Base-by-base conservation (phyloP, 192 early-diverging fungal species). In the Coemansia furcata region DNA sequence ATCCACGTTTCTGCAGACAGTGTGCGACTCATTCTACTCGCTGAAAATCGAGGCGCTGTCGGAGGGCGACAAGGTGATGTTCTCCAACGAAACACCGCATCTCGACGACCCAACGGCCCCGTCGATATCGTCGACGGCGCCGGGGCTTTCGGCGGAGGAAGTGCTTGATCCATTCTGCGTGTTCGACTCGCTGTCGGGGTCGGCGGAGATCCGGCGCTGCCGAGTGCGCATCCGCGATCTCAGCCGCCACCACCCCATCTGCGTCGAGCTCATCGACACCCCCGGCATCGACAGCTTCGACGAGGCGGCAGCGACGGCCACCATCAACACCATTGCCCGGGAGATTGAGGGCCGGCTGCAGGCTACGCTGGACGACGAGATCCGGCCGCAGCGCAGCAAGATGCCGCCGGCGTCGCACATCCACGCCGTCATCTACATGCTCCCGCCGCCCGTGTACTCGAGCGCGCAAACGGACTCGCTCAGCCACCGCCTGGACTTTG, bases 1-100 rank as follows among this genome's bases (percentile, higher is more conserved):
- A 62, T 93, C 92, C 1, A 89, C 87, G 8, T 77, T 93, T 36
- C 64, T 93, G 4, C 92, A 93, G 65, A 86, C 86, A 2, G 44
- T 93, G 23, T 87, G 87, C 49, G 87, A 86, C 59, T 86, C 88
- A n/a, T 68, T 82, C 46, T 65, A 60, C 35, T 38, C 58, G 38
- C 58, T 82, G 32, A 65, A 59, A 11, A 65, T 82, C 14, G 49
- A 71, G n/a, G 60, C 62, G 0, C 59, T 82, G n/a, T 47, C n/a
- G 12, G 74, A 76, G 10, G 71, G 70, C 61, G 55, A 65, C 32
- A 64, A 60, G 9, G 46, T 40, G 17, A 49, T 81, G 50, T 73
- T 62, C 30, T 9, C 63, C 15, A 33, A 17, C 33, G 49, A 40
- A 4, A 14, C 54, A 6, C 12, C 54, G 8, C n/a, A 47, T 19